phyloP scores from a whole-genome alignment of 1,284 basidiomycete species.

The Fomitopsis palustris region DNA sequence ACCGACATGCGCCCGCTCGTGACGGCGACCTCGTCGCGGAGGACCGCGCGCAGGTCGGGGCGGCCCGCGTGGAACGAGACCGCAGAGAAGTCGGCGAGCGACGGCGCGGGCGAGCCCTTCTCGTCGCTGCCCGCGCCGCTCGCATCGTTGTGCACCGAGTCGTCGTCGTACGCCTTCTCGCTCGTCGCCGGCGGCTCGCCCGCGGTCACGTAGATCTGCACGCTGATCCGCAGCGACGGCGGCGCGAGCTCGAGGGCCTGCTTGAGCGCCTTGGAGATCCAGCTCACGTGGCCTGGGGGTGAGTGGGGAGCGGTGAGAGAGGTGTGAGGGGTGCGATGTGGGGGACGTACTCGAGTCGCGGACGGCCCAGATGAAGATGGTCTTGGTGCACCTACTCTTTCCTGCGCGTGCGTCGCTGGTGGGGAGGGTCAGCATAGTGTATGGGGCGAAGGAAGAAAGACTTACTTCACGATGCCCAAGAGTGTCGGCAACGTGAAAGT shows the following conservation, averaged over 20 bases:
- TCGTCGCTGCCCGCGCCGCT: conserved; percentile 8
- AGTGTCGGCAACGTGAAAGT: conserved; percentile 48
- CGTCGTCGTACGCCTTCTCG: conserved; percentile 13
- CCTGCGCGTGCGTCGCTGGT: conserved; percentile 24
- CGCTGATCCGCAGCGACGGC: conserved; percentile 26
- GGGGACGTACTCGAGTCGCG: conserved; percentile 34
- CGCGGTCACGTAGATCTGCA: conserved; percentile 37
- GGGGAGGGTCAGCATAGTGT: neutral
- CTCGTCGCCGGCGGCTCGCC: conserved; percentile 3
- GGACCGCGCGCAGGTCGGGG: conserved; percentile 24
- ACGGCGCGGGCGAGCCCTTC: conserved; percentile 12
- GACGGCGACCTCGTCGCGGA: conserved; percentile 25
- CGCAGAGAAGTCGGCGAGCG: conserved; percentile 18
- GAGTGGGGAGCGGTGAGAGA: neutral
- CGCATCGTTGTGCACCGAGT: conserved; percentile 16
- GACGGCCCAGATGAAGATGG: conserved; percentile 44
- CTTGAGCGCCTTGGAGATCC: conserved; percentile 34
- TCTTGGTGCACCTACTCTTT: conserved; percentile 28
- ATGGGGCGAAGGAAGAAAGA: neutral
- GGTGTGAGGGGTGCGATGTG: too few species aligned
- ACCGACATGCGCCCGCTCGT: conserved; percentile 32
- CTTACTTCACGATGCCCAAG: conserved; percentile 39
- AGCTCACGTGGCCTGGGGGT: conserved; percentile 37
- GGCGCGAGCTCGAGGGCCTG: conserved; percentile 30
- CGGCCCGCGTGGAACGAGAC: conserved; percentile 29